These are phyloP conservation scores for Centrapalus pauciflorus DNA, from an alignment of 129 eudicot genomes.

Conservation along the genomic window DNA sequence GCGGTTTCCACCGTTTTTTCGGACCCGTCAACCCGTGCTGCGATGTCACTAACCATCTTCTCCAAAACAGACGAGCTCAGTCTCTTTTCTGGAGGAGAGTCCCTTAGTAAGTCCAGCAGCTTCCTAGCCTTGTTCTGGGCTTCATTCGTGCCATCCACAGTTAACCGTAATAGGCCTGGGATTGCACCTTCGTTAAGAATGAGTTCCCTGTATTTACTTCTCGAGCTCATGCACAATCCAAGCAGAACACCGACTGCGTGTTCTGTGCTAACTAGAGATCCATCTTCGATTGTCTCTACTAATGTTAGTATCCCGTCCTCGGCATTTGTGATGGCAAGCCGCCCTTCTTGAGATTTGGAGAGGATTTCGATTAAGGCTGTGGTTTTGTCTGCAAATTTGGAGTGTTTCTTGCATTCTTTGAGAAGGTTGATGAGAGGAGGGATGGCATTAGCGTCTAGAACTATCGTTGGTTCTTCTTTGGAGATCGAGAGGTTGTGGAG, in stretches of 20 bases:
- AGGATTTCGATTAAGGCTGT: slow-evolving; percentile 48
- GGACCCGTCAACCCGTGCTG: slow-evolving; percentile 45
- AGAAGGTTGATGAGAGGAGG: slow-evolving; percentile 65
- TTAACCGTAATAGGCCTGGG: slow-evolving; percentile 68
- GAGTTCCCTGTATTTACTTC: slow-evolving; percentile 59
- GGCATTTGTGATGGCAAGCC: slow-evolving; percentile 36
- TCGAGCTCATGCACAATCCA: slow-evolving; percentile 49
- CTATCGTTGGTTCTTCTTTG: slow-evolving; percentile 31
- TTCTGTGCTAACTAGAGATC: slow-evolving; percentile 62
- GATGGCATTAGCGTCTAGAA: slow-evolving; percentile 47
- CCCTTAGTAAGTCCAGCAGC: slow-evolving; percentile 63
- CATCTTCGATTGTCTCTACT: slow-evolving; percentile 77
- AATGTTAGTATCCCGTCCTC: slow-evolving; percentile 64
- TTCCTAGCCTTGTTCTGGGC: slow-evolving; percentile 57
- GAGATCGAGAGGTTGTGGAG: slow-evolving; percentile 61
- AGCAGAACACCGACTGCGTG: slow-evolving; percentile 70
- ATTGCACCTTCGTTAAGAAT: slow-evolving; percentile 86
- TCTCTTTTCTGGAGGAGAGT: slow-evolving; percentile 35
- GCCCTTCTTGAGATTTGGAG: slow-evolving; percentile 50
- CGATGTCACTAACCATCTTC: slow-evolving; percentile 52
- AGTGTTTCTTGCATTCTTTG: slow-evolving; percentile 63
- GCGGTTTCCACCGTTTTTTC: slow-evolving; percentile 58
- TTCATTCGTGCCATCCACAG: slow-evolving; percentile 59
- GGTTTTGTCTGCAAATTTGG: slow-evolving; percentile 71
- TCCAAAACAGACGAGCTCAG: slow-evolving; percentile 41